Percentiles rank a stretch among this genome's conserved stretches.
Conservation (phyloP, 257 asterid genomes). For the Oldenlandia corymbosa region DNA sequence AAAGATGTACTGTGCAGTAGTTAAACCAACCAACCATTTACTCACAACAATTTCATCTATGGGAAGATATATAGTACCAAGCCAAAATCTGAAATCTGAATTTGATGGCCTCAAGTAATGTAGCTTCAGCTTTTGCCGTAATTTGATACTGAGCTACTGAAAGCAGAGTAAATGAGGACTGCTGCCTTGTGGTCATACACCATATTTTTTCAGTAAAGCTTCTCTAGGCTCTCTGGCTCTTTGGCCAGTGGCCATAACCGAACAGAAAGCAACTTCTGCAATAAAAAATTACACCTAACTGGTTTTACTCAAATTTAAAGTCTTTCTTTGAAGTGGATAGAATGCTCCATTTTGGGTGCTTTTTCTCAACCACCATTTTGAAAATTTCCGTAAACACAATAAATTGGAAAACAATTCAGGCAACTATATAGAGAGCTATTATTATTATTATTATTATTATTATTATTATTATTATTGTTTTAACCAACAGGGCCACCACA, state of each 20-base stretch:
- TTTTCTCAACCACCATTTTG: conserved; percentile 19
- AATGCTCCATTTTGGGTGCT: conserved; percentile 9
- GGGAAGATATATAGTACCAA: no score
- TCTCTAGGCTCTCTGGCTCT: no score
- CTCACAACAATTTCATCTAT: no score
- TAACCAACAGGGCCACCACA: conserved; percentile 22
- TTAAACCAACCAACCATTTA: no score
- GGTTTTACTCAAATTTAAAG: not conserved
- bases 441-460: no score
- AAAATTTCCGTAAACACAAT: conserved; percentile 13
- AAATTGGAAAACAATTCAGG: conserved; percentile 9
- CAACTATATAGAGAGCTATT: not conserved
- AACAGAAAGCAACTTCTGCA: conserved; percentile 13
- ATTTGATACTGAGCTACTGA: not conserved
- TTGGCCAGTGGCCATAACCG: conserved; percentile 7
- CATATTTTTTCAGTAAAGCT: not conserved
- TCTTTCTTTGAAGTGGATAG: conserved; percentile 1
- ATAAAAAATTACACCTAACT: conserved; percentile 14
- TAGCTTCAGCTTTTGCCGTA: not conserved
- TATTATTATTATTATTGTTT: no score
- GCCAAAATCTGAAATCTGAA: not conserved
- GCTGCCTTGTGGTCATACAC: not conserved
- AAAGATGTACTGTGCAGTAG: no score
- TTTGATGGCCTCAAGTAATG: not conserved
- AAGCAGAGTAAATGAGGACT: conserved; percentile 4